Evolutionary conservation across 306 rosid genomes (phyloP).

Genomic region (Gynostemma pentaphyllum): DNA sequence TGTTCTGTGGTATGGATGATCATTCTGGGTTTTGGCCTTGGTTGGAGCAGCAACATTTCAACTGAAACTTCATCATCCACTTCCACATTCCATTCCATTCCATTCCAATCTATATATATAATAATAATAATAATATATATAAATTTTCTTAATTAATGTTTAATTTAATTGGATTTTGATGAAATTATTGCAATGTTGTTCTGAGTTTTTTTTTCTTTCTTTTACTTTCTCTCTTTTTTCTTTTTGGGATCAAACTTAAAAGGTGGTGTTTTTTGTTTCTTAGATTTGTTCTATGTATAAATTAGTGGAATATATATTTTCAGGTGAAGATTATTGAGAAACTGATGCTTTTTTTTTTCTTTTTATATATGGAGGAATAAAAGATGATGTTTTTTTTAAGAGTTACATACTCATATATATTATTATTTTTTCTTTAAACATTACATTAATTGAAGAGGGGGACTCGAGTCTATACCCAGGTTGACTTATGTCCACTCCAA

Average conservation of each 20-base stretch:
- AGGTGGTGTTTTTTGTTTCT: constrained; percentile 23
- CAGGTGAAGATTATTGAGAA: constrained; percentile 21
- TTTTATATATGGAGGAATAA: constrained; percentile 43
- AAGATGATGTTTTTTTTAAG: constrained; percentile 19
- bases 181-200: constrained; percentile 1
- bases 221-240: not conserved
- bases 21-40: constrained; percentile 98
- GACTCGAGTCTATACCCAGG: too few species aligned
- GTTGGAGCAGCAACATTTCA: constrained; percentile 90
- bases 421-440: too few species aligned
- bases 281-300: constrained; percentile 35
- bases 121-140: not conserved
- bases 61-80: constrained; percentile 22
- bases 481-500: too few species aligned
- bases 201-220: not conserved
- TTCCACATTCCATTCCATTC: not conserved
- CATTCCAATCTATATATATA: not conserved
- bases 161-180: constrained; percentile 11
- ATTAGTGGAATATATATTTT: constrained; percentile 31
- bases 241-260: not conserved
- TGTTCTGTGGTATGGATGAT: constrained; percentile 86
- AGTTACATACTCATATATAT: not conserved
- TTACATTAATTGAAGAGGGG: too few species aligned
- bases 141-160: constrained; percentile 4
- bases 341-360: too few species aligned